These are phyloP conservation scores for Phytopythium sindhum DNA, from an alignment of 352 stramenopile species.

Conservation along the genomic window DNA sequence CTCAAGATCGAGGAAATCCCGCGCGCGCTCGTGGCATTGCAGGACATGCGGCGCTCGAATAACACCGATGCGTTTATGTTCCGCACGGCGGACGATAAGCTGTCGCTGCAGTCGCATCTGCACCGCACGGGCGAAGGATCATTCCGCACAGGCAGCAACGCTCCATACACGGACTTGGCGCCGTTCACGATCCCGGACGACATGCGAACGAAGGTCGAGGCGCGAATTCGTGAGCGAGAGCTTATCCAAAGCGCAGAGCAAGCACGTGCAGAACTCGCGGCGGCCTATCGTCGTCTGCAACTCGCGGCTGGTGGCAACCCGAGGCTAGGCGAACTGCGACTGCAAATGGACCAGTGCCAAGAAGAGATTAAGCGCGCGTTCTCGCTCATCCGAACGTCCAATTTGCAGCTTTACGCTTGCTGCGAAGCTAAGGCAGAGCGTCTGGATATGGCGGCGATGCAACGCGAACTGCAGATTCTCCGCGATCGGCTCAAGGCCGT, in stretches of 20 bases:
- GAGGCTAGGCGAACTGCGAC: constrained; percentile 49
- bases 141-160: constrained; percentile 12
- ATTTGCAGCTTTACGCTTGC: constrained; percentile 60
- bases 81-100: constrained; percentile 41
- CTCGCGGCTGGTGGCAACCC: constrained; percentile 48
- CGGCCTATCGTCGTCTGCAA: constrained; percentile 60
- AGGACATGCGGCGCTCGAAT: constrained; percentile 17
- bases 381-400: constrained; percentile 58
- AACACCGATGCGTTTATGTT: constrained; percentile 42
- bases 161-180: constrained; percentile 61
- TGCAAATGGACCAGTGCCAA: constrained; percentile 62
- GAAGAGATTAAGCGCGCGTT: constrained; percentile 67
- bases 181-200: constrained; percentile 77
- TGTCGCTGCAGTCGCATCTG: constrained; percentile 53
- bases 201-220: constrained; percentile 76
- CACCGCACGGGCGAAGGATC: constrained; percentile 18
- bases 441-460: constrained; percentile 37
- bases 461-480: constrained; percentile 50
- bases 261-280: constrained; percentile 42
- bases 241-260: constrained; percentile 34
- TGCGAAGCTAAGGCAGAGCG: constrained; percentile 63
- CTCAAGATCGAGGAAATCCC: constrained; percentile 67
- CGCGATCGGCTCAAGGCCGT: constrained; percentile 27
- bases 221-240: constrained; percentile 57
- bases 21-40: constrained; percentile 40